phyloP scores from a whole-genome alignment of 148 eudicot species.

The Fagopyrum homotropicum region DNA sequence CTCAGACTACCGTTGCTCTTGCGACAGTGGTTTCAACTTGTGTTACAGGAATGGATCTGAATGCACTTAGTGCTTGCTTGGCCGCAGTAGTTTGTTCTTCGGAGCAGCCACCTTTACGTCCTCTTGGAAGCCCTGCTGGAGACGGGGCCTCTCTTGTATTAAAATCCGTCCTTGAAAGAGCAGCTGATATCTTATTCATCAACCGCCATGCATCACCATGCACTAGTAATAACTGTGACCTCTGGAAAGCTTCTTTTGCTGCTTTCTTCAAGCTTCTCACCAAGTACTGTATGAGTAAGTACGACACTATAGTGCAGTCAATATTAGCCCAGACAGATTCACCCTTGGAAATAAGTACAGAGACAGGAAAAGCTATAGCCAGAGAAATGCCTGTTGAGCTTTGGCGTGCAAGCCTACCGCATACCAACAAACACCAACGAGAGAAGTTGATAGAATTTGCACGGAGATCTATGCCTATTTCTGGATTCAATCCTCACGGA shows the following conservation, averaged over 20 bases:
- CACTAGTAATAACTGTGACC: conserved; percentile 39
- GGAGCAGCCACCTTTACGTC: conserved; percentile 84
- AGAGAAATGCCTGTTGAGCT: conserved; percentile 96
- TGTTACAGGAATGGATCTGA: conserved; percentile 67
- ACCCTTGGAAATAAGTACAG: conserved; percentile 33
- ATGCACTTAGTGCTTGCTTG: conserved; percentile 86
- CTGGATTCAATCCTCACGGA: conserved; percentile 47
- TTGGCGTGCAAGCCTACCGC: conserved; percentile 84
- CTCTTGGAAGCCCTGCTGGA: conserved; percentile 75
- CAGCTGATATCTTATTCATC: conserved; percentile 53
- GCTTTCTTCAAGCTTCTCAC: conserved; percentile 70
- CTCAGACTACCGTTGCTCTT: conserved; percentile 37
- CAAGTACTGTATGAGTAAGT: conserved; percentile 80
- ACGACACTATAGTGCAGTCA: conserved; percentile 57
- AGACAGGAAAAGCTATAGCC: conserved; percentile 57
- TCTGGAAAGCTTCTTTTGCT: conserved; percentile 94
- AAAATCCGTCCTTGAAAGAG: conserved; percentile 74
- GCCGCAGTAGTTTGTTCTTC: conserved; percentile 90
- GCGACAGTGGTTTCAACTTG: conserved; percentile 42
- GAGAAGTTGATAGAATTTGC: conserved; percentile 73
- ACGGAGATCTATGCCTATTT: conserved; percentile 64
- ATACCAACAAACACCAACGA: conserved; percentile 66
- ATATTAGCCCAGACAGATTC: conserved; percentile 32
- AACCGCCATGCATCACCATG: conserved; percentile 35
- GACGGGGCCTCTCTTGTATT: conserved; percentile 73